These are phyloP conservation scores for Phaeosphaeria sp. DNA, from an alignment of 2,329 filamentous ascomycete genomes.

Conservation along the genomic window DNA sequence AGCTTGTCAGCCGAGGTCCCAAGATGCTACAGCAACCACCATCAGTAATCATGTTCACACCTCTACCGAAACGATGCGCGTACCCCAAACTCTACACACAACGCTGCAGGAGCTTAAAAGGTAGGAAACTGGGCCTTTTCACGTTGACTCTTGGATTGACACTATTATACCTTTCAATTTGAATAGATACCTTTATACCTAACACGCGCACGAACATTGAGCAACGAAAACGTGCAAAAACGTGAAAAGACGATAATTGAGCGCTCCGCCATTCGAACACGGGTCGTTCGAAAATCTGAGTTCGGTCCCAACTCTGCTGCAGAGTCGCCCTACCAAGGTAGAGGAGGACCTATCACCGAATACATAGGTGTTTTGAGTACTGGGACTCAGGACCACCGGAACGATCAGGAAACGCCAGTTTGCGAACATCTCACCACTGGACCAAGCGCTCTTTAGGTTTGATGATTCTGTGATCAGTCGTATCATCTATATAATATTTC, in stretches of 20 bases:
- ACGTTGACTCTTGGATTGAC: too few relatives aligned
- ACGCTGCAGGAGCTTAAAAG: not conserved
- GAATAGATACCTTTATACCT: too few relatives aligned
- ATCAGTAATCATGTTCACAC: constrained; percentile 28
- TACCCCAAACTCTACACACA: constrained; percentile 7
- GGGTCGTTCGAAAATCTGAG: not conserved
- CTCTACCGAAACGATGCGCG: constrained; percentile 7
- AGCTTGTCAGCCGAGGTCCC: constrained; percentile 37
- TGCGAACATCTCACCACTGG: not conserved
- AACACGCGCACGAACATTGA: not conserved
- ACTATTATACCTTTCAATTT: too few relatives aligned
- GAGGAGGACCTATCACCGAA: not conserved
- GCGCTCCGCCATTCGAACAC: not conserved
- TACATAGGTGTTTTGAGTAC: not conserved
- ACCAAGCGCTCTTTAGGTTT: not conserved
- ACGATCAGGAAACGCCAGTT: too few relatives aligned
- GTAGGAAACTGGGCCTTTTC: too few relatives aligned
- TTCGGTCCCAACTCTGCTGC: not conserved
- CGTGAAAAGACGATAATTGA: not conserved
- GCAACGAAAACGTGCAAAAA: not conserved
- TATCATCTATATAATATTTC: not conserved
- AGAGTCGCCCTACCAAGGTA: too few relatives aligned
- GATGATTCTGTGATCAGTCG: not conserved
- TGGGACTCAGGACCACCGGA: not conserved
- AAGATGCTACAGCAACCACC: constrained; percentile 1